phyloP scores from a whole-genome alignment of 2,329 filamentous ascomycete genomes.

The Didymella arachidicola region DNA sequence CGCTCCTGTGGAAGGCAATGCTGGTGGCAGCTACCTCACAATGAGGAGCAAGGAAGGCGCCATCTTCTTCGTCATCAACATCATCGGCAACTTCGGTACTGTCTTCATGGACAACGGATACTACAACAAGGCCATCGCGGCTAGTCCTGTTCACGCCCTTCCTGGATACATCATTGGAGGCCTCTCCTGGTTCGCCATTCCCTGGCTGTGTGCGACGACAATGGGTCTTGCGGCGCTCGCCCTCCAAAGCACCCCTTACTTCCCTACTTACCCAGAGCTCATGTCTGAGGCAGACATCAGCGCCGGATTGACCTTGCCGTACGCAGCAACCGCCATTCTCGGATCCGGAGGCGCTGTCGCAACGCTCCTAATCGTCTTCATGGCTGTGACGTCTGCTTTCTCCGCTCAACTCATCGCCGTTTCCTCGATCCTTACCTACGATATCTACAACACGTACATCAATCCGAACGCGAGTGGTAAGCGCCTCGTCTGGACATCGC shows the following conservation, averaged over 20 bases:
- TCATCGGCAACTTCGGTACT: conserved; percentile 82
- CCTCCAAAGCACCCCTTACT: conserved; percentile 51
- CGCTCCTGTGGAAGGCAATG: conserved; percentile 81
- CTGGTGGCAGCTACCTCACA: conserved; percentile 81
- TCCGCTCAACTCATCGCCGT: conserved; percentile 66
- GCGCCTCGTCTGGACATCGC: conserved; percentile 79
- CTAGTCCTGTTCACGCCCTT: conserved; percentile 81
- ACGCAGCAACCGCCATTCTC: conserved; percentile 43
- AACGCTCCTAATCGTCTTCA: conserved; percentile 55
- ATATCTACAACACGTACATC: conserved; percentile 87
- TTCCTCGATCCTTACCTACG: conserved; percentile 86
- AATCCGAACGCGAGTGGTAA: conserved; percentile 77
- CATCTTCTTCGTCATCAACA: conserved; percentile 92
- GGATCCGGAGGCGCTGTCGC: conserved; percentile 44
- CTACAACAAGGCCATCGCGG: conserved; percentile 92
- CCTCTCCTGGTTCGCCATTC: conserved; percentile 57
- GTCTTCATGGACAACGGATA: conserved; percentile 84
- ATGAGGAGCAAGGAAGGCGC: conserved; percentile 82
- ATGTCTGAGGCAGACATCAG: conserved; percentile 38
- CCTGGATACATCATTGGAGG: conserved; percentile 66
- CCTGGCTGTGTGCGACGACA: conserved; percentile 58
- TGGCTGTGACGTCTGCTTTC: conserved; percentile 57
- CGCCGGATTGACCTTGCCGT: conserved; percentile 44
- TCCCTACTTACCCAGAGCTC: conserved; percentile 53
- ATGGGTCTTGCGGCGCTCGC: conserved; percentile 57